These are phyloP conservation scores for Diplodia intermedia DNA, from an alignment of 2,329 filamentous ascomycete species.

Conservation along the genomic window DNA sequence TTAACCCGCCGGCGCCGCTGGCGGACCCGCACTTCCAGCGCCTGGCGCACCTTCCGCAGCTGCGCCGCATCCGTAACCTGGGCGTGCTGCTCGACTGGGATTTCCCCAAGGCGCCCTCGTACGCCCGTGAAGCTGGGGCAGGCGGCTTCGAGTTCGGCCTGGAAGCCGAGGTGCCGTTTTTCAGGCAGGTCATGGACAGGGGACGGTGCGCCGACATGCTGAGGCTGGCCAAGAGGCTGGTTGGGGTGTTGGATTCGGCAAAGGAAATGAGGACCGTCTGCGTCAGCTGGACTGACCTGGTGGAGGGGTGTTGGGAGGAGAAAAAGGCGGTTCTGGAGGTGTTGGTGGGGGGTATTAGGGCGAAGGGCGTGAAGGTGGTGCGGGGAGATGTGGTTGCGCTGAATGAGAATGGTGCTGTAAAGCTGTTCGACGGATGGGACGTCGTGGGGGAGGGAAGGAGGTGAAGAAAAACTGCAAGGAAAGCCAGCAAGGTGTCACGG, in stretches of 20 bases:
- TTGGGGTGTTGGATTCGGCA: constrained; percentile 8
- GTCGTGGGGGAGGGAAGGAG: not conserved
- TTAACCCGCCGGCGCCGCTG: constrained; percentile 25
- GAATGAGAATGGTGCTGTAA: constrained; percentile 6
- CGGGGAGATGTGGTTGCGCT: constrained; percentile 7
- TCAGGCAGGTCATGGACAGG: constrained; percentile 18
- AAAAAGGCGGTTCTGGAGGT: constrained; percentile 8
- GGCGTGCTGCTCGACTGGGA: constrained; percentile 22
- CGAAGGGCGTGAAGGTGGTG: constrained; percentile 10
- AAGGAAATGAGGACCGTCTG: constrained; percentile 1
- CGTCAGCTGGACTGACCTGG: constrained; percentile 22
- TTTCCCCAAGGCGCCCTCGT: not conserved
- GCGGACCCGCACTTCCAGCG: constrained; percentile 29
- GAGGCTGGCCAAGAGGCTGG: constrained; percentile 18
- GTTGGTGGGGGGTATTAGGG: not conserved
- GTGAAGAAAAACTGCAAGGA: not conserved
- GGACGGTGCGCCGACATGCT: constrained; percentile 13
- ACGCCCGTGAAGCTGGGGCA: not conserved
- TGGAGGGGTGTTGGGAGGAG: constrained; percentile 25
- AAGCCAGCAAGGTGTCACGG: not conserved
- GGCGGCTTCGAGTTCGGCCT: constrained; percentile 20
- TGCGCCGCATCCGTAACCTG: constrained; percentile 12
- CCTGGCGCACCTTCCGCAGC: constrained; percentile 15
- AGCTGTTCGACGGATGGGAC: constrained; percentile 16
- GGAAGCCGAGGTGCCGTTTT: constrained; percentile 16